A percentile compares a stretch with the other conserved stretches of the same genome.
Conservation (phyloP, 495 filamentous ascomycete species). For the Trichoderma orchidacearum region DNA sequence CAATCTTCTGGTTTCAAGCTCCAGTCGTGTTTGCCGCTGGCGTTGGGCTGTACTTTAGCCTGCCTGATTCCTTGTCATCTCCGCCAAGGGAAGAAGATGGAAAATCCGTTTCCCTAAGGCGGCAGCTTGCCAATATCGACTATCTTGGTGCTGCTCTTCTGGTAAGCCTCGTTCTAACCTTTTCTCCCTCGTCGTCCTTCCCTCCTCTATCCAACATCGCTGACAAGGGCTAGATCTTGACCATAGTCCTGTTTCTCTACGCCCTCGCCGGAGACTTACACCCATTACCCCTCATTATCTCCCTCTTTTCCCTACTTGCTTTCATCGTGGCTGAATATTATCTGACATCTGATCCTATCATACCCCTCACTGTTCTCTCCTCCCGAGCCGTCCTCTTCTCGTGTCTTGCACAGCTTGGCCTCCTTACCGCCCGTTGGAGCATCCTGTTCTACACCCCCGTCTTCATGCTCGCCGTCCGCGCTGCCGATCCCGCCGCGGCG, state of each 20-base stretch:
- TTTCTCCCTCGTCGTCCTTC: neutral
- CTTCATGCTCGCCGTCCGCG: slow-evolving; percentile 56
- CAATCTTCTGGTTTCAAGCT: slow-evolving; percentile 54
- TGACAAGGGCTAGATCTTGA: slow-evolving; percentile 44
- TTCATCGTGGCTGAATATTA: slow-evolving; percentile 50
- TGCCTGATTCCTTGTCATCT: slow-evolving; percentile 27
- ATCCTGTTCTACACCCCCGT: slow-evolving; percentile 68
- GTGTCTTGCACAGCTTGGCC: slow-evolving; percentile 51
- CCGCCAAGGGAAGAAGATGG: slow-evolving; percentile 8
- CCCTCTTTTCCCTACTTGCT: slow-evolving; percentile 31
- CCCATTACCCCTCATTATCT: slow-evolving; percentile 41
- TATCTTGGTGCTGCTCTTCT: neutral
- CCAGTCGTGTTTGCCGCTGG: slow-evolving; percentile 43
- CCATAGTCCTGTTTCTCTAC: slow-evolving; percentile 51
- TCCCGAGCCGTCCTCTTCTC: slow-evolving; percentile 52
- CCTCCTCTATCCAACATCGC: neutral
- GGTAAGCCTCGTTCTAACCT: too few species aligned
- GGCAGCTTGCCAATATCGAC: slow-evolving; percentile 30
- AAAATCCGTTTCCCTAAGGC: neutral
- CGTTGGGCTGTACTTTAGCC: slow-evolving; percentile 41
- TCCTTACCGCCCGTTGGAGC: slow-evolving; percentile 65
- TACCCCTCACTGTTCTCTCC: slow-evolving; percentile 49
- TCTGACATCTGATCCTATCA: slow-evolving; percentile 48
- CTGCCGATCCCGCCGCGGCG: slow-evolving; percentile 48
- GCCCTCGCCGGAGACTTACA: slow-evolving; percentile 47